Evolutionary conservation across 1,284 basidiomycete species (phyloP).

Genomic region (Leucoagaricus sp.): DNA sequence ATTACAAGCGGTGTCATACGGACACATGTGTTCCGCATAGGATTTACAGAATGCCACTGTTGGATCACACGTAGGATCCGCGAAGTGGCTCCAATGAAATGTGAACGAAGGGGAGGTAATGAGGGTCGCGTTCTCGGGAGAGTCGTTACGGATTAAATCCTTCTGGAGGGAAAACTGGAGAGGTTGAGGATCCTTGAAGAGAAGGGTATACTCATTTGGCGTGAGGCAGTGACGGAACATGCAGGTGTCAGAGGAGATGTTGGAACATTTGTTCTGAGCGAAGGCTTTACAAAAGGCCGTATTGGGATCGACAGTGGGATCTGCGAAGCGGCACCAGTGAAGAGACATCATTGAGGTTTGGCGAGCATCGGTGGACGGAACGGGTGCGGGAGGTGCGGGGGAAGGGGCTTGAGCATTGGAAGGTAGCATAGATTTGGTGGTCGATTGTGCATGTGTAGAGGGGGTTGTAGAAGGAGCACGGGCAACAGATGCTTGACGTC

Average conservation of each 20-base stretch:
- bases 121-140: neutral
- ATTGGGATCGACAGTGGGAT: constrained; percentile 31
- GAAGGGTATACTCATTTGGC: constrained; percentile 33
- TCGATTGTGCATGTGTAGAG: neutral
- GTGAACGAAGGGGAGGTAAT: constrained; percentile 18
- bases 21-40: constrained; percentile 39
- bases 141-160: neutral
- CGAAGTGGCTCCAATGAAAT: constrained; percentile 41
- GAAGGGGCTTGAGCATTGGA: neutral
- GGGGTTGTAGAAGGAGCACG: neutral
- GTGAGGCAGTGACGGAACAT: constrained; percentile 40
- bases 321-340: constrained; percentile 43
- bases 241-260: constrained; percentile 24
- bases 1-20: constrained; percentile 29
- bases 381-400: neutral
- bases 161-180: constrained; percentile 17
- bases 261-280: constrained; percentile 15
- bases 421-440: neutral
- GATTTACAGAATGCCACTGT: constrained; percentile 42
- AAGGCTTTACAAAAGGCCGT: constrained; percentile 26
- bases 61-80: constrained; percentile 35
- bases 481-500: too few species aligned
- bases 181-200: constrained; percentile 41
- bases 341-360: constrained; percentile 12
- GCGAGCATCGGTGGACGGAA: neutral